Evolutionary conservation across 257 asterid species (phyloP).

Genomic region (Ilex aquifolium): DNA sequence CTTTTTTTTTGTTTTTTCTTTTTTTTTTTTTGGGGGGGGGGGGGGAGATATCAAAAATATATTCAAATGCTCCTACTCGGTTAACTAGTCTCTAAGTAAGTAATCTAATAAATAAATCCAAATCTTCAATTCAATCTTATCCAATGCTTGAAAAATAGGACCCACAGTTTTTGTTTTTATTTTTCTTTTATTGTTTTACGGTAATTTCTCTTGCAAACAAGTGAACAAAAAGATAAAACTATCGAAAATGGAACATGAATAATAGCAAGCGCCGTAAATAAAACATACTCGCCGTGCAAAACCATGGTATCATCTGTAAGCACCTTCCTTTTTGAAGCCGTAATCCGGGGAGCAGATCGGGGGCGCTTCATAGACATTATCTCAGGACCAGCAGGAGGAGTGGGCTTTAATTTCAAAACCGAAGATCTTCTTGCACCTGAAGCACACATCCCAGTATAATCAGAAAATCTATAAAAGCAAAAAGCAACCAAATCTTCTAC

Average conservation of each 20-base stretch:
- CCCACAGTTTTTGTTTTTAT: background rate
- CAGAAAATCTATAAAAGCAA: background rate
- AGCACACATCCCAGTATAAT: conserved; percentile 7
- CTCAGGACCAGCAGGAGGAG: conserved; percentile 56
- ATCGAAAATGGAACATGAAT: background rate
- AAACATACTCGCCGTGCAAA: conserved; percentile 97
- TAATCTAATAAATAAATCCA: too few relatives aligned
- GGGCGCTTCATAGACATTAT: conserved; percentile 59
- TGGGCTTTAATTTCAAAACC: conserved; percentile 71
- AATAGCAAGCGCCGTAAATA: background rate
- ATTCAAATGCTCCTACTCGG: too few relatives aligned
- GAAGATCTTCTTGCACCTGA: conserved; percentile 69
- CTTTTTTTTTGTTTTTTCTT: too few relatives aligned
- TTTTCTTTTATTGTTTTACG: background rate
- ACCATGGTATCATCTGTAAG: conserved; percentile 94
- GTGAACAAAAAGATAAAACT: background rate
- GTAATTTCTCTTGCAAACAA: background rate
- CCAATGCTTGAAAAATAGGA: too few relatives aligned
- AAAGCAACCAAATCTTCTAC: background rate
- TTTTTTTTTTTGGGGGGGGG: too few relatives aligned
- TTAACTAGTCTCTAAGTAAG: too few relatives aligned
- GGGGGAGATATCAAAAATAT: too few relatives aligned
- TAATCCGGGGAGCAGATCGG: conserved; percentile 50
- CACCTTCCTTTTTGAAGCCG: conserved; percentile 70
- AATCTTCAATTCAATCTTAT: too few relatives aligned